These are phyloP conservation scores for Eremothecium sinecaudum DNA, from an alignment of 1,139 yeast species.

Conservation along the genomic window DNA sequence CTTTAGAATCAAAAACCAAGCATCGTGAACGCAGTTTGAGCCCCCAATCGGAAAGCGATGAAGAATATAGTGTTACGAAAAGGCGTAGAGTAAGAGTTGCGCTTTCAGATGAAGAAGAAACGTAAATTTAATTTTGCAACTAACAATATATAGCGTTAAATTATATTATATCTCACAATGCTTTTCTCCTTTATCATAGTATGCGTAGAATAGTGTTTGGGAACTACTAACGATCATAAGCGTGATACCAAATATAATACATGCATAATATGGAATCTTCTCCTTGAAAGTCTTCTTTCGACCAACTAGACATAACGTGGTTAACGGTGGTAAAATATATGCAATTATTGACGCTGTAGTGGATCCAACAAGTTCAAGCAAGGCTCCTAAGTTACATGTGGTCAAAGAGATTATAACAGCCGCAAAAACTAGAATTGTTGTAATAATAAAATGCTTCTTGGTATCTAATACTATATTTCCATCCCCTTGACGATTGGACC, in stretches of 20 bases:
- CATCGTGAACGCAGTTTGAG: too few relatives aligned
- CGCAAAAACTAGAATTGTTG: slow-evolving; percentile 53
- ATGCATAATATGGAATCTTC: slow-evolving; percentile 47
- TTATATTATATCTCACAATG: slow-evolving; percentile 33
- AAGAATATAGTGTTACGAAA: too few relatives aligned
- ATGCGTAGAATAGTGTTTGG: slow-evolving; percentile 55
- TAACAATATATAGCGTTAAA: background rate
- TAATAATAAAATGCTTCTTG: slow-evolving; percentile 52
- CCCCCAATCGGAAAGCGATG: too few relatives aligned
- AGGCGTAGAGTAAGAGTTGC: too few relatives aligned
- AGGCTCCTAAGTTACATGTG: slow-evolving; percentile 84
- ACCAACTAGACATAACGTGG: slow-evolving; percentile 59
- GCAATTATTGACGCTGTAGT: slow-evolving; percentile 92
- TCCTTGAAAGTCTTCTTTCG: slow-evolving; percentile 38
- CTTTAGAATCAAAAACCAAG: too few relatives aligned
- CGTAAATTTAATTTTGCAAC: background rate
- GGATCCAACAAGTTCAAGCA: slow-evolving; percentile 83
- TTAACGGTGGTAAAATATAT: slow-evolving; percentile 80
- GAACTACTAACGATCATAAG: slow-evolving; percentile 73
- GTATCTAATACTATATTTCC: slow-evolving; percentile 34
- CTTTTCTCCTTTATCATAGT: slow-evolving; percentile 34
- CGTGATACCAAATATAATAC: slow-evolving; percentile 61
- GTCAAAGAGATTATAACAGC: slow-evolving; percentile 71
- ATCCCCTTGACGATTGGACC: slow-evolving; percentile 17
- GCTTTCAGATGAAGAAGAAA: slow-evolving; percentile 4